These are phyloP conservation scores for Psilocybe subaeruginosa DNA, from an alignment of 768 basidiomycete genomes.

Conservation along the genomic window DNA sequence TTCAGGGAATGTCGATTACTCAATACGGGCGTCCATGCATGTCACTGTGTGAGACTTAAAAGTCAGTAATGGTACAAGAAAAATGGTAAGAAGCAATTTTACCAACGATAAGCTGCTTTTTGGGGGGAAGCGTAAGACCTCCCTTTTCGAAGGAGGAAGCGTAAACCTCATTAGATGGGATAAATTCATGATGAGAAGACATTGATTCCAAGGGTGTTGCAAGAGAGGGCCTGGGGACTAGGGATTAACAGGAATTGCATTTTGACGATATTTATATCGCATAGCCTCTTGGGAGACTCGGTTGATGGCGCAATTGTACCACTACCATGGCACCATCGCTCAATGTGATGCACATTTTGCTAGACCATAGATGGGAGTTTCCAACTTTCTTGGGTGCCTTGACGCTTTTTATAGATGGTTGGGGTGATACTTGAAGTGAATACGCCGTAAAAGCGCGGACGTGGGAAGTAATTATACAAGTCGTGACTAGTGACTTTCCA, in stretches of 20 bases:
- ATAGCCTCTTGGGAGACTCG: not conserved
- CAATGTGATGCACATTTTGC: not conserved
- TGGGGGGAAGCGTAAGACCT: slow-evolving; percentile 34
- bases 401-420: not conserved
- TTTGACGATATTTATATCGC: not conserved
- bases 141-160: slow-evolving; percentile 48
- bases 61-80: not conserved
- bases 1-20: slow-evolving; percentile 40
- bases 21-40: slow-evolving; percentile 77
- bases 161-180: slow-evolving; percentile 46
- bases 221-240: not conserved
- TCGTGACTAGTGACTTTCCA: too few relatives aligned
- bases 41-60: slow-evolving; percentile 41
- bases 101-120: slow-evolving; percentile 36
- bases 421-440: not conserved
- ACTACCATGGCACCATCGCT: not conserved
- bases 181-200: slow-evolving; percentile 36
- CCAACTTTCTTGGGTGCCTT: not conserved
- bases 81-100: slow-evolving; percentile 4
- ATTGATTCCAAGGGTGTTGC: slow-evolving; percentile 14
- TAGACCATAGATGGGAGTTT: not conserved
- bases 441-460: not conserved
- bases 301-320: slow-evolving; percentile 10
- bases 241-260: not conserved
- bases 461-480: not conserved